Evolutionary conservation across 1,139 yeast genomes (phyloP), one percentile per base, ranked within the genome.

Genomic region (Wickerhamomyces sp.): DNA sequence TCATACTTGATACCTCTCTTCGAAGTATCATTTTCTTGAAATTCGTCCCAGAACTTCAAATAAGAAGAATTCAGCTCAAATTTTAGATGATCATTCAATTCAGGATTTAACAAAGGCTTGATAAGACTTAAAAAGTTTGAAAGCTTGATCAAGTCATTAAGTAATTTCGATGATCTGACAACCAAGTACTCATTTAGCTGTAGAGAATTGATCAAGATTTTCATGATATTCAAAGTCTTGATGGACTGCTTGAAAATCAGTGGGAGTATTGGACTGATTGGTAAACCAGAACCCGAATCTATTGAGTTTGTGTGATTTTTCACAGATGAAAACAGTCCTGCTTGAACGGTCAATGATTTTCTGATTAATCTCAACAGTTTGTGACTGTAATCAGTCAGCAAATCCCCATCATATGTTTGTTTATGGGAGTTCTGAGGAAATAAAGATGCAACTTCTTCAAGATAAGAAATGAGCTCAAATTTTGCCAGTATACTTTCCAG

Each of bases 321-420:
- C 15, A 57, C 41, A 1, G 45, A 38, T 6, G 50, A 36, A 7
- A 58, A 44, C 4, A 53, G 10, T 14, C 34, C 18, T 2, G 46
- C 35, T 42, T 52, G 53, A 10, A 39, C 9, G 4, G 49, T 44
- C 13, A 57, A 39, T 35, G 42, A 49, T 33, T 46, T 55, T 45
- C 52, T 54, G 34, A 72, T 56, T 7, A 75, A 51, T 43, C 81
- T 65, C 4, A 71, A 63, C 23, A 78, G 61, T 49, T 76, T 78
- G 38, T 77, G 56, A 49, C 75, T 77, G 46, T 67, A 62, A 47
- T 78, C 83, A 54, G 69, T 66, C 6, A 77, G 51, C 32, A 67
- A 65, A 42, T 73, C 78, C 43, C 66, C 67, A 35, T 69, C 66
- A 32, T 47, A 32, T 13, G 55, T 31, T 27, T 18, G 33, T 61